Evolutionary conservation across 306 rosid genomes (phyloP).

Genomic region (Vigna unguiculata): DNA sequence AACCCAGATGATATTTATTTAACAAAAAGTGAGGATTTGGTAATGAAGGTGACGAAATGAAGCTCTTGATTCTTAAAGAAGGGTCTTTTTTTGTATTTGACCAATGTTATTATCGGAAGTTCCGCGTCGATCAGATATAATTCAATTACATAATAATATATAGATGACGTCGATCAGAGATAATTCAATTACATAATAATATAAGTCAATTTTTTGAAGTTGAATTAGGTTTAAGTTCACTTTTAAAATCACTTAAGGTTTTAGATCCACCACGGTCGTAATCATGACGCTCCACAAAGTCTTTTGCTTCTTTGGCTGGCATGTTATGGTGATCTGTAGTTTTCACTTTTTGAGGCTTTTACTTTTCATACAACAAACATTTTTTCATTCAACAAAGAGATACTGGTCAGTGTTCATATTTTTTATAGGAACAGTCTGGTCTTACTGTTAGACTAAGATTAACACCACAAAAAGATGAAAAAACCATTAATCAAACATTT

Average conservation of each 20-base stretch:
- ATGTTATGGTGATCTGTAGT: conserved; percentile 43
- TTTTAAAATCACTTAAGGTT: too few relatives aligned
- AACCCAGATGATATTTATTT: conserved; percentile 19
- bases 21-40: conserved; percentile 11
- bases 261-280: too few relatives aligned
- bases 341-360: conserved; percentile 44
- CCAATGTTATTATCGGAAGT: too few relatives aligned
- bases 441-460: background rate
- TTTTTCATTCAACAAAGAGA: background rate
- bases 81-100: conserved; percentile 34
- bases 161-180: too few relatives aligned
- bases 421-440: background rate
- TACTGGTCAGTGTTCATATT: background rate
- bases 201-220: too few relatives aligned
- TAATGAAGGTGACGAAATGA: conserved; percentile 12
- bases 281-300: conserved; percentile 39
- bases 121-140: too few relatives aligned
- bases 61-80: conserved; percentile 8
- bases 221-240: too few relatives aligned
- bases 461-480: background rate
- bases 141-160: too few relatives aligned
- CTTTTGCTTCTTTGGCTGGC: conserved; percentile 47
- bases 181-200: too few relatives aligned
- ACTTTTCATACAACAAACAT: conserved; percentile 17
- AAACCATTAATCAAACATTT: background rate